A percentile compares a stretch with the other conserved stretches of the same genome.
phyloP scores from a whole-genome alignment of 208 protist genomes.

The Crithidia acanthocephali region DNA sequence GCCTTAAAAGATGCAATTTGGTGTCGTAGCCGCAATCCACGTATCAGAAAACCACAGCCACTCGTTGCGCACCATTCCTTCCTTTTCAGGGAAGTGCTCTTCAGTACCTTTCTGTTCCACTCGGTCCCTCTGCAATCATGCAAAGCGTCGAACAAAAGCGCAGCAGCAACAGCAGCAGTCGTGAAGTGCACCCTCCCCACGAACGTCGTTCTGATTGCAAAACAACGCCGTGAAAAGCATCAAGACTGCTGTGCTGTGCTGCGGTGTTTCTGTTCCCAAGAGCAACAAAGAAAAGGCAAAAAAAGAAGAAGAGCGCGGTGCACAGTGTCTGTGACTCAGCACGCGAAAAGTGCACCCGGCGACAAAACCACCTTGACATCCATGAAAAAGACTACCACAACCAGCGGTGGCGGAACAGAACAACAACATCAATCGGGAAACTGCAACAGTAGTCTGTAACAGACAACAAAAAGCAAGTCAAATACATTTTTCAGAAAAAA shows the following conservation, averaged over 20 bases:
- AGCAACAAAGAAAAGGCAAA: not conserved
- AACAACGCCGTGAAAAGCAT: not conserved
- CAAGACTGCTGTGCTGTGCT: not conserved
- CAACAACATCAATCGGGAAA: constrained; percentile 3
- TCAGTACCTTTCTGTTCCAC: no score
- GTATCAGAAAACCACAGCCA: not conserved
- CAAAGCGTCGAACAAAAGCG: constrained; percentile 1
- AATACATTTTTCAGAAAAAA: no score
- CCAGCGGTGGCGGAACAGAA: no score
- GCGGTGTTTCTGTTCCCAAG: not conserved
- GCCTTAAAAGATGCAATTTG: not conserved
- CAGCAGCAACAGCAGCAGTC: not conserved
- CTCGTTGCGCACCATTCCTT: no score
- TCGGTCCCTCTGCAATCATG: not conserved
- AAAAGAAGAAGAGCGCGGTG: not conserved
- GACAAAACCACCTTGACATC: not conserved
- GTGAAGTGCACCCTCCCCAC: constrained; percentile 12
- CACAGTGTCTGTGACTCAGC: not conserved
- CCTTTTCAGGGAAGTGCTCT: no score
- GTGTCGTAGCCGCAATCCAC: not conserved
- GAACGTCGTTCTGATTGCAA: not conserved
- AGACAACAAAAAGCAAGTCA: no score
- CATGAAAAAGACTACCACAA: no score
- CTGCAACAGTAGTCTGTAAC: no score
- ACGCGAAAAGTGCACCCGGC: constrained; percentile 22